Percentiles rank a stretch among this genome's conserved stretches.
Evolutionary conservation across 2,329 filamentous ascomycete genomes (phyloP).

Genomic region (Onygenales sp.): DNA sequence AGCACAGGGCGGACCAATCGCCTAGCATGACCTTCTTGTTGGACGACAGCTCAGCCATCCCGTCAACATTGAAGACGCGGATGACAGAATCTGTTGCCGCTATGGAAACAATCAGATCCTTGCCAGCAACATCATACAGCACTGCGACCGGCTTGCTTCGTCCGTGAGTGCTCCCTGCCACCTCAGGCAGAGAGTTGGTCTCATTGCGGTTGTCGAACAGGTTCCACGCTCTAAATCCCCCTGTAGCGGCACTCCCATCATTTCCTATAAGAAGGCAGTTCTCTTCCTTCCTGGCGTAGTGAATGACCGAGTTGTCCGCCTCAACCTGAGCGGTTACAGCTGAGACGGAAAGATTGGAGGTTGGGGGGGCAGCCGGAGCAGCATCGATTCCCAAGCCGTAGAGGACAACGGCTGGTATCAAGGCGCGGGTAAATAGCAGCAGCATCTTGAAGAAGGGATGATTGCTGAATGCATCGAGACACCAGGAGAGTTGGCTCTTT

Average conservation of each 20-base stretch:
- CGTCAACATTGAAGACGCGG: constrained; percentile 29
- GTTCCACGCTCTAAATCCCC: constrained; percentile 34
- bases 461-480: background rate
- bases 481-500: background rate
- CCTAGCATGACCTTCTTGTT: constrained; percentile 30
- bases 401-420: background rate
- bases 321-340: constrained; percentile 29
- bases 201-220: constrained; percentile 17
- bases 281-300: constrained; percentile 21
- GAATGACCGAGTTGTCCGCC: constrained; percentile 34
- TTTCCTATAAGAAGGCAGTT: constrained; percentile 37
- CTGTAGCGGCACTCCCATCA: constrained; percentile 35
- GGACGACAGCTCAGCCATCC: constrained; percentile 21
- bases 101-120: constrained; percentile 34
- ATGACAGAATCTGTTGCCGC: constrained; percentile 36
- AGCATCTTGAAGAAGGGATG: background rate
- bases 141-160: constrained; percentile 39
- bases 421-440: background rate
- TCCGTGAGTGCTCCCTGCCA: constrained; percentile 26
- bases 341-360: constrained; percentile 20
- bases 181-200: constrained; percentile 20
- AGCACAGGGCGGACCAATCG: constrained; percentile 41
- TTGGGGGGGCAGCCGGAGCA: background rate
- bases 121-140: constrained; percentile 27
- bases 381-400: background rate